Evolutionary conservation across 768 basidiomycete genomes (phyloP).

Genomic region (Tubosaeta sp.): DNA sequence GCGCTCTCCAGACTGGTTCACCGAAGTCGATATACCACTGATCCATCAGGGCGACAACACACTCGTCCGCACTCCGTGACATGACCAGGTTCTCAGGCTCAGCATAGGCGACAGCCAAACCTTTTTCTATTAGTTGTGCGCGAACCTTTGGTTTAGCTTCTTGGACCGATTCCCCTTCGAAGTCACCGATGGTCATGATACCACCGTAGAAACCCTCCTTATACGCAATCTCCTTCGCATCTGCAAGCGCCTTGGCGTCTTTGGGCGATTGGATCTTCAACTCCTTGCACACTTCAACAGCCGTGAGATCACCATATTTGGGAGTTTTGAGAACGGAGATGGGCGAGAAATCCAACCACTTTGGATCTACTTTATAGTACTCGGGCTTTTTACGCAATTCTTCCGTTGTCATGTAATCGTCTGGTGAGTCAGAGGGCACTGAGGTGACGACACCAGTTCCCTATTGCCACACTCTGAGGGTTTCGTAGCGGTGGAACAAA

Average conservation of each 20-base stretch:
- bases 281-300: constrained; percentile 76
- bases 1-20: constrained; percentile 80
- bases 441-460: constrained; percentile 98
- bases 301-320: constrained; percentile 89
- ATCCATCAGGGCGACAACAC: constrained; percentile 96
- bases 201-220: constrained; percentile 98
- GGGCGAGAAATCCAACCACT: constrained; percentile 82
- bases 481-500: background rate
- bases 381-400: constrained; percentile 96
- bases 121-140: constrained; percentile 71
- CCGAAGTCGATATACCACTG: constrained; percentile 99
- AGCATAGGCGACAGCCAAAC: constrained; percentile 85
- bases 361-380: constrained; percentile 89
- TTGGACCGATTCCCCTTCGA: constrained; percentile 82
- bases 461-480: constrained; percentile 32
- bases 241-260: constrained; percentile 87
- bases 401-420: constrained; percentile 85
- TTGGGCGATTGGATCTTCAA: constrained; percentile 95
- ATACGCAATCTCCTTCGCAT: constrained; percentile 97
- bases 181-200: constrained; percentile 87
- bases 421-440: constrained; percentile 97
- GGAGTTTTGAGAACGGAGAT: constrained; percentile 86
- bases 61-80: constrained; percentile 91
- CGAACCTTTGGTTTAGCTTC: constrained; percentile 91
- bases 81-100: constrained; percentile 92